Evolutionary conservation across 73 alveolate species (phyloP).

Genomic region (Diophrys appendiculata): DNA sequence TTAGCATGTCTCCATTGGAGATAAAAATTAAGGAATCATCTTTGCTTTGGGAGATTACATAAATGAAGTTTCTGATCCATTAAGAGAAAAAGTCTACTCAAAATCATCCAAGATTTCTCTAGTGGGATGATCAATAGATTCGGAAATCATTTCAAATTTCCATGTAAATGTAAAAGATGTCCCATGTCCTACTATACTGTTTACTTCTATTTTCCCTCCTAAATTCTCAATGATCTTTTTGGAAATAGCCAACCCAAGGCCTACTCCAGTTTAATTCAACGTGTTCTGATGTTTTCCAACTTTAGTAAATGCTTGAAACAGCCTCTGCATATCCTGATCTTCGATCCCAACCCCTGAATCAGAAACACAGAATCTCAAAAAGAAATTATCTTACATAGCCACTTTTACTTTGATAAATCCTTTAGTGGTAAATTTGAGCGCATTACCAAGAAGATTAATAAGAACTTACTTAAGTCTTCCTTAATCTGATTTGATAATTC

Average conservation of each 20-base stretch:
- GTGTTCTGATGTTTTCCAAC: background rate
- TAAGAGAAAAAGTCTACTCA: too few relatives aligned
- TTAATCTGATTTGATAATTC: background rate
- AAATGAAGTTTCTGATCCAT: too few relatives aligned
- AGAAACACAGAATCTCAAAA: constrained; percentile 20
- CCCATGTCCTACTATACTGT: constrained; percentile 13
- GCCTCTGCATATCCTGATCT: constrained; percentile 48
- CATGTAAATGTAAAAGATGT: constrained; percentile 17
- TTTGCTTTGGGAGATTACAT: too few relatives aligned
- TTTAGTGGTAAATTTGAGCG: constrained; percentile 6
- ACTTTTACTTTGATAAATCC: background rate
- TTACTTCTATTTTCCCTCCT: constrained; percentile 17
- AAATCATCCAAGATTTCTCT: too few relatives aligned
- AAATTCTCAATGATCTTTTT: constrained; percentile 2
- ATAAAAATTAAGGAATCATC: too few relatives aligned
- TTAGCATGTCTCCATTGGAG: too few relatives aligned
- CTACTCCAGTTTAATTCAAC: background rate
- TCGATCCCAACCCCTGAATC: constrained; percentile 67
- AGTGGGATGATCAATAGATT: too few relatives aligned
- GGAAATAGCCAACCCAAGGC: constrained; percentile 13
- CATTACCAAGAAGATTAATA: constrained; percentile 1
- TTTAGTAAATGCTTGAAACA: constrained; percentile 42
- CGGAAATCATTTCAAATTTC: too few relatives aligned
- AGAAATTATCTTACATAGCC: background rate
- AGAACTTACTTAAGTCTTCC: constrained; percentile 4